phyloP scores from a whole-genome alignment of 176 grass and related monocot genomes.

The Chloris gayana region DNA sequence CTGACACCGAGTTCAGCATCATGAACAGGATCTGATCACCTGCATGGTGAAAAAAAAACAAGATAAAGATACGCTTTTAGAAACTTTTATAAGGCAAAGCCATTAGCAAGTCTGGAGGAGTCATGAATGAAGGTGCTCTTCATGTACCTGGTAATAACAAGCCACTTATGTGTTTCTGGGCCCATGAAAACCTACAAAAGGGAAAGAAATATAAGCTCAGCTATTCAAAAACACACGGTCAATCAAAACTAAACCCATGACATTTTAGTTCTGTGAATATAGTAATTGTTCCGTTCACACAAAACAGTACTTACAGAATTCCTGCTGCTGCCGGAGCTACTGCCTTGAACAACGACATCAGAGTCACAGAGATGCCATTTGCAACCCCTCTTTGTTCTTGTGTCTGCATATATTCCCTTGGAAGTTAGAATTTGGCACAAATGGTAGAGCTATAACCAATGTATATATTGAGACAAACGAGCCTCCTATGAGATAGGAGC shows the following conservation, averaged over 20 bases:
- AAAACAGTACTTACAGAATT: conserved; percentile 50
- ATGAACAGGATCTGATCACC: conserved; percentile 68
- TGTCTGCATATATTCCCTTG: conserved; percentile 36
- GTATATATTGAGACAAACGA: too few relatives aligned
- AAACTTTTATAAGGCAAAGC: not conserved
- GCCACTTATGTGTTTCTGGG: conserved; percentile 53
- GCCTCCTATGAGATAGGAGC: not conserved
- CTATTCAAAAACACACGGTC: not conserved
- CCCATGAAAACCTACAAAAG: conserved; percentile 68
- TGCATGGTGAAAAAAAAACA: conserved; percentile 32
- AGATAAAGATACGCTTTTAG: not conserved
- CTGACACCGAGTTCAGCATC: conserved; percentile 52
- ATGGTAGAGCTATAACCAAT: not conserved
- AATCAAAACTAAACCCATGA: too few relatives aligned
- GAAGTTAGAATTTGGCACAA: conserved; percentile 1
- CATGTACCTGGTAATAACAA: conserved; percentile 55
- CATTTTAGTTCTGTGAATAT: not conserved
- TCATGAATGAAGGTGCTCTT: not conserved
- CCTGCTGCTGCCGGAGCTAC: conserved; percentile 68
- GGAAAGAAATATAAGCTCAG: not conserved
- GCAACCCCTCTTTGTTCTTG: conserved; percentile 75
- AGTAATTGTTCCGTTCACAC: not conserved
- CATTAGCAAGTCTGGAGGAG: not conserved
- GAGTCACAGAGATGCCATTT: conserved; percentile 74
- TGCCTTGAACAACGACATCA: conserved; percentile 70